Evolutionary conservation across 345 rosid species (phyloP).

Genomic region (rapeseed (Brassica napus)): DNA sequence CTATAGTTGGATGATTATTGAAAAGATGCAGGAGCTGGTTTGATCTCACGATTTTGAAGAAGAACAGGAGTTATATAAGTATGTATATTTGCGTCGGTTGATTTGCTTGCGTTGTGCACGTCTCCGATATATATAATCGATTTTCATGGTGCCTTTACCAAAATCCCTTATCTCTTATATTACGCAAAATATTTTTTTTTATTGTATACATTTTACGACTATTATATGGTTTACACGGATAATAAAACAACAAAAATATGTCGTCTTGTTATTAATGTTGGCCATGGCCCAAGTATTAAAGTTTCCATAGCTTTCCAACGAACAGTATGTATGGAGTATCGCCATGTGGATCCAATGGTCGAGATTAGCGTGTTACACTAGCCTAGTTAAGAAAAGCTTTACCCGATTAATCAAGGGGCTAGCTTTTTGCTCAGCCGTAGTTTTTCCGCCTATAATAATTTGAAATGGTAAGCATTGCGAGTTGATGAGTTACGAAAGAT

Average conservation of each 20-base stretch:
- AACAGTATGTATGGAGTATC: background rate
- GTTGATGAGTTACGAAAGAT: background rate
- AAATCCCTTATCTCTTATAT: background rate
- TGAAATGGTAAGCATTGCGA: background rate
- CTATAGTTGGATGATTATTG: background rate
- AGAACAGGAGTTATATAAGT: conserved; percentile 1
- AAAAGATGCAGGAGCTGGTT: background rate
- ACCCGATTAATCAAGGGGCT: conserved; percentile 4
- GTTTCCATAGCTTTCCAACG: conserved; percentile 20
- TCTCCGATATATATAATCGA: conserved; percentile 4
- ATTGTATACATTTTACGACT: background rate
- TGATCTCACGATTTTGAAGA: background rate
- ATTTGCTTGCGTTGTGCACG: conserved; percentile 10
- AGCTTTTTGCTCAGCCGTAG: conserved; percentile 17
- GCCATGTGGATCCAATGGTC: conserved; percentile 28
- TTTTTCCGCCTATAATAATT: background rate
- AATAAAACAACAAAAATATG: conserved; percentile 10
- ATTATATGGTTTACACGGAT: background rate
- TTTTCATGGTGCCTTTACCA: background rate
- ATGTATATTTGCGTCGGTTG: background rate
- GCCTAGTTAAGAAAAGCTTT: background rate
- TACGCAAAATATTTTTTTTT: background rate
- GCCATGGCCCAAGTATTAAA: conserved; percentile 16
- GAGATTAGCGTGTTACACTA: conserved; percentile 4
- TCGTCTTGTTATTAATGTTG: conserved; percentile 13